phyloP scores from a whole-genome alignment of 192 early-diverging fungal species.

The Chytriomyces sp. region DNA sequence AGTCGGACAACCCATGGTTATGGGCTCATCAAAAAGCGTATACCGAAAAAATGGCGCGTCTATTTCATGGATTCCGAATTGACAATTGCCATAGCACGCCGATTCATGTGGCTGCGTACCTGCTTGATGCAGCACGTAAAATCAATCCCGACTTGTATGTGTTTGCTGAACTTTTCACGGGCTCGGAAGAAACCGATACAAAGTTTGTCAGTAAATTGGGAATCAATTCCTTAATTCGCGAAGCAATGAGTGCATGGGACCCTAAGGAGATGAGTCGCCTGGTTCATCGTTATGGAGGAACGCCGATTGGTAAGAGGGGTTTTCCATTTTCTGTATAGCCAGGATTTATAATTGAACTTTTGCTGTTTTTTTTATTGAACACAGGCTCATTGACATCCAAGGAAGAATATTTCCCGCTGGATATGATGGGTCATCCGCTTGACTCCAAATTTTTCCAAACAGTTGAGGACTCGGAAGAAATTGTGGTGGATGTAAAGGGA shows the following conservation, averaged over 20 bases:
- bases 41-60: constrained; percentile 82
- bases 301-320: constrained; percentile 78
- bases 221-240: constrained; percentile 95
- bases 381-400: constrained; percentile 63
- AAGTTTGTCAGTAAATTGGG: constrained; percentile 90
- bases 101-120: constrained; percentile 88
- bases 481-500: constrained; percentile 76
- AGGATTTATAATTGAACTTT: not conserved
- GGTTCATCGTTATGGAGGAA: constrained; percentile 89
- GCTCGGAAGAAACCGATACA: constrained; percentile 91
- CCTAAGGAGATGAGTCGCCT: constrained; percentile 85
- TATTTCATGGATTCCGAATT: constrained; percentile 96
- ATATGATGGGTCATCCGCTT: constrained; percentile 68
- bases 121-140: constrained; percentile 85
- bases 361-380: not conserved
- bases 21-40: constrained; percentile 94
- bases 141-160: constrained; percentile 93
- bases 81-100: constrained; percentile 99
- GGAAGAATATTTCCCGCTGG: constrained; percentile 66
- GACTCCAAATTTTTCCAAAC: constrained; percentile 40
- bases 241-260: constrained; percentile 99
- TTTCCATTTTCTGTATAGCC: not conserved
- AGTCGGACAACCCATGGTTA: constrained; percentile 90
- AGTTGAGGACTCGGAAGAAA: constrained; percentile 47
- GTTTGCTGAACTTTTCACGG: constrained; percentile 98